Evolutionary conservation across 2,329 filamentous ascomycete species (phyloP), one percentile per base, ranked within the genome.

Genomic region (Paraphoma sp.): DNA sequence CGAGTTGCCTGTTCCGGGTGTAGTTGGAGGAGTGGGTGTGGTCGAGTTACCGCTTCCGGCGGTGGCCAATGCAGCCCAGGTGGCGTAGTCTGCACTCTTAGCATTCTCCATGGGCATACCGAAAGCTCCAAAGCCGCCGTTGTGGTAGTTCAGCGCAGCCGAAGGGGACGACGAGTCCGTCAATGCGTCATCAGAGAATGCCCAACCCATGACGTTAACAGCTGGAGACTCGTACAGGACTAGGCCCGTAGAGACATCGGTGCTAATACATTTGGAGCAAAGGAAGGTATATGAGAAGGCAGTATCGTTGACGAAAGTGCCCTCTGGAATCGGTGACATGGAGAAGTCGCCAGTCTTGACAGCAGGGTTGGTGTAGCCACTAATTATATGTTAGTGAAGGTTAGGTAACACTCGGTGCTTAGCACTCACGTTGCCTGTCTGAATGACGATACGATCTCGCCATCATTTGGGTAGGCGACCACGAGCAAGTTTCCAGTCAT

Each of bases 271-370:
- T 36, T 70, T 71, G 14, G 66, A 71, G 68, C 84, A 86, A 31
- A 86, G 77, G 70, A 85, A 86, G 1, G 84, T 86, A 62, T 83
- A 84, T 6, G 81, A 81, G 60, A 81, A 81, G 48, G 84, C 82
- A 1, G 83, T 85, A 51, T 76, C 75, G 75, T 85, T 86, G 53
- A 83, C 72, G 8, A 78, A 84, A 0, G 82, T 84, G 30, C 83
- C 83, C 12, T 81, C 79, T 16, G 80, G 73, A 54, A 85, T 85
- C 2, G 82, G 78, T 5, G 68, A 69, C 49, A 82, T 63, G 10
- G 75, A 74, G 46, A 79, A 76, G 42, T 77, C 76, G 11, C 76
- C 78, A 11, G 76, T 73, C 65, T 79, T 81, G 16, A 78, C 72
- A 4, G 78, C 69, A 1, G 83, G 83, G 48, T 76, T 80, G 45